Evolutionary conservation across 805 yeast species (phyloP), one percentile per base, ranked within the genome.

Genomic region (Kuraishia borneana): DNA sequence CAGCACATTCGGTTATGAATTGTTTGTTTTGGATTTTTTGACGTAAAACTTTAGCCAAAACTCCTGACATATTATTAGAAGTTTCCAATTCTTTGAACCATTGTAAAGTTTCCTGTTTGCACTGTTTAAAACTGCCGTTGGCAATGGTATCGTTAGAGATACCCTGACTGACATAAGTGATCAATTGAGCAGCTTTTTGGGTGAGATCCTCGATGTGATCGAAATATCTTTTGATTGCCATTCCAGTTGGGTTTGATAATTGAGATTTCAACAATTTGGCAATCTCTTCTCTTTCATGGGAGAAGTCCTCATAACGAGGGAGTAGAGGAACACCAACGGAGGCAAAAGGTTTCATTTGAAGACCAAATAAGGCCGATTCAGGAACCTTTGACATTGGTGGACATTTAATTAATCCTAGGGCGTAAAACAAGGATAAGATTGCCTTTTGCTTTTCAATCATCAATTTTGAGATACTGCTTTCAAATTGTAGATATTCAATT

Each of bases 261-360:
- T 29, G 18, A 10, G 16, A 19, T 23, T 10, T 35, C 10, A 30
- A 9, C 22, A 18, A 28, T 14, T 18, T 14, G 16, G 22, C 26
- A 26, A 33, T 22, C 9, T 33, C 26, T 14, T 27, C 20, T n/a
- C 42, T 35, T 2, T 57, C 47, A 10, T 39, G 39, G 28, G 36
- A 28, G 40, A 57, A 65, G 21, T 65, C 65, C 10, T 46, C 54
- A 43, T 56, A 76, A 0, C 61, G 48, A 3, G 89, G 87, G 28
- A 73, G 46, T 20, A 64, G 67, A 1, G 96, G 96, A 8, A 75
- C 74, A 1, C 94, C 95, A 16, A 87, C 79, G 0, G 85, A 70
- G 17, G 79, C 70, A 59, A 81, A 83, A 3, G 92, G 76, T 51
- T 84, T 85, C 70, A 84, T 67, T 43, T 94, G 70, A 31, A 85